Conservation (phyloP, 768 basidiomycete species). For the Agrocybe pediades region DNA sequence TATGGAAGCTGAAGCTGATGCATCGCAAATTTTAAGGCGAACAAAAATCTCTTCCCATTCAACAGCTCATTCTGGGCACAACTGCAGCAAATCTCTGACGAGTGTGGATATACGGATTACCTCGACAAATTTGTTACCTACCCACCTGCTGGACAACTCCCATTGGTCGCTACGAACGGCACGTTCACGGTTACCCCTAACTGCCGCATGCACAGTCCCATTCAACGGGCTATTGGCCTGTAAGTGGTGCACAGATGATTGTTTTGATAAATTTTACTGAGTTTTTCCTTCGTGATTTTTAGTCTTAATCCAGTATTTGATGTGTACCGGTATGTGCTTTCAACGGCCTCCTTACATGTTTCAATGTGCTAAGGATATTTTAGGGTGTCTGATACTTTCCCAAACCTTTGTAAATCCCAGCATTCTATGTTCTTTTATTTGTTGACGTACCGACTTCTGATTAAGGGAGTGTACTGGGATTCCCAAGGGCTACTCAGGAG, state of each 20-base stretch:
- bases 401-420: conserved; percentile 39
- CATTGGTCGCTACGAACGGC: conserved; percentile 49
- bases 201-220: conserved; percentile 50
- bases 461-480: conserved; percentile 64
- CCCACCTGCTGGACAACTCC: conserved; percentile 63
- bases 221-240: conserved; percentile 51
- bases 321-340: conserved; percentile 43
- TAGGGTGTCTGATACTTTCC: conserved; percentile 55
- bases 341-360: background rate
- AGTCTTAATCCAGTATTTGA: conserved; percentile 60
- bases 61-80: conserved; percentile 54
- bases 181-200: conserved; percentile 38
- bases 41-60: conserved; percentile 61
- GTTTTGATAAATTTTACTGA: background rate
- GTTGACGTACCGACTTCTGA: background rate
- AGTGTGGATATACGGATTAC: conserved; percentile 64
- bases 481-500: conserved; percentile 61
- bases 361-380: background rate
- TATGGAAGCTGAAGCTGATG: background rate
- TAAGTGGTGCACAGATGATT: conserved; percentile 23
- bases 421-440: background rate
- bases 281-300: background rate
- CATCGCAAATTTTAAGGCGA: conserved; percentile 35
- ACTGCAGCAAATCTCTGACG: conserved; percentile 52
- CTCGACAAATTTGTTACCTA: conserved; percentile 62